These are phyloP conservation scores for Fraxinus platypoda DNA, from an alignment of 305 asterid species.

Conservation along the genomic window DNA sequence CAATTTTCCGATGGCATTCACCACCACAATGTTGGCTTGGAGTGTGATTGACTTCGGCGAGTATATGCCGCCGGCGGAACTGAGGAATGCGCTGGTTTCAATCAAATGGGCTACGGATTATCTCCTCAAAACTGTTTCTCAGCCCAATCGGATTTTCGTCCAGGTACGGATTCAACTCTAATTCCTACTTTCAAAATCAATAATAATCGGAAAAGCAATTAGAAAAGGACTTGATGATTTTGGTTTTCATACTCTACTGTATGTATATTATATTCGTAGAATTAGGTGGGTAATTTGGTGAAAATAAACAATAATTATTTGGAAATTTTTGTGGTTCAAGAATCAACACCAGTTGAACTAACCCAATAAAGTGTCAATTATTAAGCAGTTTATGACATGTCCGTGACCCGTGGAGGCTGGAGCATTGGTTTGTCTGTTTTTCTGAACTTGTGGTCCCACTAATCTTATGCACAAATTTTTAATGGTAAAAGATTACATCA, in stretches of 20 bases:
- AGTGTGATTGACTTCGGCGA: slow-evolving; percentile 29
- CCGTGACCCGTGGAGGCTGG: background rate
- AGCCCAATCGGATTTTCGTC: background rate
- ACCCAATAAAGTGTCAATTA: background rate
- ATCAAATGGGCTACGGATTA: slow-evolving; percentile 48
- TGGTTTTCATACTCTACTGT: background rate
- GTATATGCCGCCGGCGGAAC: slow-evolving; percentile 22
- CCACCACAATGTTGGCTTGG: slow-evolving; percentile 39
- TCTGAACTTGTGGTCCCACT: background rate
- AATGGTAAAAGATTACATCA: background rate
- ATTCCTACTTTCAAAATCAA: background rate
- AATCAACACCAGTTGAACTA: background rate
- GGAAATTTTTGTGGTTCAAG: background rate
- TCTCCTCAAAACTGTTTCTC: slow-evolving; percentile 38
- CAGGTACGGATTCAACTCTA: background rate
- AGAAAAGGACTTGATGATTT: no score
- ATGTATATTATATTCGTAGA: background rate
- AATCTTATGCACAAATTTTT: background rate
- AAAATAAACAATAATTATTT: background rate
- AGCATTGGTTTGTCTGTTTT: background rate
- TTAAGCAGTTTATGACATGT: background rate
- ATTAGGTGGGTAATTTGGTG: background rate
- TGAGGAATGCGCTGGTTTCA: slow-evolving; percentile 38
- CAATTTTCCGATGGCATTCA: slow-evolving; percentile 46
- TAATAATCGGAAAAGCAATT: background rate